These are phyloP conservation scores for Curvularia lunata DNA, from an alignment of 2,329 filamentous ascomycete genomes.

Conservation along the genomic window DNA sequence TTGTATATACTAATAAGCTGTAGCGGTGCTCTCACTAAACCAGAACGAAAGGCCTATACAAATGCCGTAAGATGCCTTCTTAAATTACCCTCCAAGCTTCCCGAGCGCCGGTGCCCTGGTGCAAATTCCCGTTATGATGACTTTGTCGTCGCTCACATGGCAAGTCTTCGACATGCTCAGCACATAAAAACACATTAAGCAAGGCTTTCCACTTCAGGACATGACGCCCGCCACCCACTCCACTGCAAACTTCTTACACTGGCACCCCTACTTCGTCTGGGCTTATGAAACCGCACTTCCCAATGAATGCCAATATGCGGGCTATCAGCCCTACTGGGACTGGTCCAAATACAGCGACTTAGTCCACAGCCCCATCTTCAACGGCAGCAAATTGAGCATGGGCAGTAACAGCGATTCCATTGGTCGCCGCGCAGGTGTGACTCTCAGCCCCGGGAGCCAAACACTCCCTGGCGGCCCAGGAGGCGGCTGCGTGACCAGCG, in stretches of 20 bases:
- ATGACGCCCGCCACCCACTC: conserved; percentile 32
- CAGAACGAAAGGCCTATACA: conserved; percentile 44
- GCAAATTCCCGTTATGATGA: conserved; percentile 45
- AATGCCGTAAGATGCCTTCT: conserved; percentile 43
- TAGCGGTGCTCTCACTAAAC: conserved; percentile 38
- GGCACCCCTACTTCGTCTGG: conserved; percentile 54
- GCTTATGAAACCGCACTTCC: conserved; percentile 52
- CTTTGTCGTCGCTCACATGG: conserved; percentile 43
- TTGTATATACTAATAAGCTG: conserved; percentile 2
- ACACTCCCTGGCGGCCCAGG: conserved; percentile 57
- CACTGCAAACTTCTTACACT: conserved; percentile 46
- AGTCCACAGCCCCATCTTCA: conserved; percentile 60
- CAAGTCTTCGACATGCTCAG: neutral
- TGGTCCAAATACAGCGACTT: conserved; percentile 58
- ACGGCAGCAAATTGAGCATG: conserved; percentile 58
- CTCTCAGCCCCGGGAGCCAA: conserved; percentile 23
- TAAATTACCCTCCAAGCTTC: conserved; percentile 35
- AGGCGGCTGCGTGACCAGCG: conserved; percentile 62
- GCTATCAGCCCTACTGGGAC: conserved; percentile 59
- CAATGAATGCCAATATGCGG: conserved; percentile 52
- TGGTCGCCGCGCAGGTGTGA: conserved; percentile 19
- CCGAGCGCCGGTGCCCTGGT: conserved; percentile 36
- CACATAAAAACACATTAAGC: neutral
- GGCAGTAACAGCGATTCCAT: conserved; percentile 56
- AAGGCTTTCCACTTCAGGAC: conserved; percentile 15